phyloP scores from a whole-genome alignment of 1,139 yeast genomes.

The Pichia sorboxylosa region DNA sequence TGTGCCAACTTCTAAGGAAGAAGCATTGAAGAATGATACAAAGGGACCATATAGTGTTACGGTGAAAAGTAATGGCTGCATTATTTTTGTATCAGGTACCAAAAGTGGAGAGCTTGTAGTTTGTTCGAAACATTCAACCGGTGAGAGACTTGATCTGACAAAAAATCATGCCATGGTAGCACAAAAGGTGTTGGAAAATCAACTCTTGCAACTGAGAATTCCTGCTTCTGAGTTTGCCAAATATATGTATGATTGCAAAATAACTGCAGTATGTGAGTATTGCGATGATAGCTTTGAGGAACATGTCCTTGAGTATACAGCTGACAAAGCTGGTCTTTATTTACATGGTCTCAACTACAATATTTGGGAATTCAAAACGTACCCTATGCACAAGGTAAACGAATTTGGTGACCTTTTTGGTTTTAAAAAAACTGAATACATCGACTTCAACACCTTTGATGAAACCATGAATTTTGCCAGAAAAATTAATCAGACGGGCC shows the following conservation, averaged over 20 bases:
- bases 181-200: conserved; percentile 42
- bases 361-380: conserved; percentile 49
- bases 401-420: conserved; percentile 63
- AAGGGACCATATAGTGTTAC: conserved; percentile 74
- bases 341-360: conserved; percentile 81
- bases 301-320: conserved; percentile 70
- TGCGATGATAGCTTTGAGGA: conserved; percentile 94
- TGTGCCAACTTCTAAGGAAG: conserved; percentile 39
- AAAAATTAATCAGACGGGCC: conserved; percentile 53
- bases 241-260: conserved; percentile 36
- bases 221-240: conserved; percentile 42
- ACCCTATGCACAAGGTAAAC: conserved; percentile 47
- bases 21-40: conserved; percentile 34
- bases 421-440: conserved; percentile 44
- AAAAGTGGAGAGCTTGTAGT: conserved; percentile 64
- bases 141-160: conserved; percentile 39
- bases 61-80: conserved; percentile 88
- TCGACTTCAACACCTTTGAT: conserved; percentile 28
- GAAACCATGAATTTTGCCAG: conserved; percentile 42
- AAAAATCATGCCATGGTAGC: conserved; percentile 74
- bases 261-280: conserved; percentile 84
- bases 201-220: conserved; percentile 33
- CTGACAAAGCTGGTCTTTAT: conserved; percentile 66
- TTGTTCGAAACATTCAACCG: conserved; percentile 86
- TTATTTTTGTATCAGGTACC: conserved; percentile 70